Evolutionary conservation across 495 filamentous ascomycete genomes (phyloP), one percentile per base, ranked within the genome.

Genomic region (Niebla homalea): DNA sequence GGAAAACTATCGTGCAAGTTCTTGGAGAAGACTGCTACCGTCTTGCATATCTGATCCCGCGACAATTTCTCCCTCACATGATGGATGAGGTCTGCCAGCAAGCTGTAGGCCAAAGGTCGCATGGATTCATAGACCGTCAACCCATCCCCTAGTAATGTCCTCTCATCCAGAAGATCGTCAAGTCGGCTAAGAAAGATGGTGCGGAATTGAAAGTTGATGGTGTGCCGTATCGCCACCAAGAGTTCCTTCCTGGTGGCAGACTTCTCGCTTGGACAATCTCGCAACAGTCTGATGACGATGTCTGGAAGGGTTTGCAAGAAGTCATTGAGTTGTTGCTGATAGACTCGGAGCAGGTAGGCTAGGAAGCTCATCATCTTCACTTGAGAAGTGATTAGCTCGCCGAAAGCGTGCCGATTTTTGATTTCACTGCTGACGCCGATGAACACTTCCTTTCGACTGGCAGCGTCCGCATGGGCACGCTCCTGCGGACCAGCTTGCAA

Each of bases 311-410:
- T 83, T 0, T 84, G 83, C 43, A 99, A 69, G 60, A 97, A 99
- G 58, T 97, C 93, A 12, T 80, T 77, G 0, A 99, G 72, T 50
- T 94, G 86, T 37, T 85, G 79, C 16, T 88, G 80, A 63, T 95
- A 95, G 36, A 89, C 80, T 21, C 93, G 75, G 22, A 99, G 74
- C 4, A 99, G 69, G 64, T 97, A 99, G 0, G 93, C 93, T 55
- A 99, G 66, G 60, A 99, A 99, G 56, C 87, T 94, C 93, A 99
- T 97, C 0, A 92, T 97, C 74, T 99, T 99, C 39, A 99, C 92
- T 65, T 99, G 93, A 0, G 88, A 89, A 0, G 87, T 96, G 48
- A 99, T 90, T 52, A 99, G 89, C 51, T 99, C 93, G 2, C 93
- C 93, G 69, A 96, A 99, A 5, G 90, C 93, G 18, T 84, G 82